A percentile compares a stretch with the other conserved stretches of the same genome.
These are phyloP conservation scores for Aspergillus asperescens DNA, from an alignment of 495 filamentous ascomycete genomes.

Conservation along the genomic window DNA sequence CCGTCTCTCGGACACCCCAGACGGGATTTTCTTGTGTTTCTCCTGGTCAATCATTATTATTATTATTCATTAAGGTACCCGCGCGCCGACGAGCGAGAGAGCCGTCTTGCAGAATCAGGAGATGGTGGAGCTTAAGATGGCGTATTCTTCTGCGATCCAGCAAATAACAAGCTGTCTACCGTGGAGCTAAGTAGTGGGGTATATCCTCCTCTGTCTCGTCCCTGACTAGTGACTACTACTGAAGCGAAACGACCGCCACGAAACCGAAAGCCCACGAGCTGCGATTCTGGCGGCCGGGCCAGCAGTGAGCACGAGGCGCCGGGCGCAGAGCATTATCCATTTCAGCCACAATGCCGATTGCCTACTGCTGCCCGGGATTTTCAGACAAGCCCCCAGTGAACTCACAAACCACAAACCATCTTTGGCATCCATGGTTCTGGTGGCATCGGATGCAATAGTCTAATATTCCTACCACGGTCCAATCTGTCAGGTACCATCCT, in stretches of 20 bases:
- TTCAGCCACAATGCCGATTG: not conserved
- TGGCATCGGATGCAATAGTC: not conserved
- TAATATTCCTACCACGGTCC: not conserved
- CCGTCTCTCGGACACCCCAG: no score
- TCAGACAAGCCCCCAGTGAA: not conserved
- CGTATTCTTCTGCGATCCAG: not conserved
- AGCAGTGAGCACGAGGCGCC: not conserved
- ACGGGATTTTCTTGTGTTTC: not conserved
- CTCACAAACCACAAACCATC: not conserved
- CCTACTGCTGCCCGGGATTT: not conserved
- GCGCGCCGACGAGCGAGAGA: not conserved
- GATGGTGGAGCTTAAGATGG: conserved; percentile 11
- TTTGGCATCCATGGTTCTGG: conserved; percentile 5
- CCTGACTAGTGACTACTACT: no score
- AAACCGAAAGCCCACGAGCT: not conserved
- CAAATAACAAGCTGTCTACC: conserved; percentile 3
- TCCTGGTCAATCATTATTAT: conserved; percentile 2
- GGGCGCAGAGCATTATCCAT: not conserved
- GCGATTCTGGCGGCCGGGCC: not conserved
- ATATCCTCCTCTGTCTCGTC: not conserved
- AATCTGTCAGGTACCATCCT: not conserved
- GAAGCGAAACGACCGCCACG: not conserved
- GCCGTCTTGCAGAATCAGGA: conserved; percentile 17
- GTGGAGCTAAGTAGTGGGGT: no score
- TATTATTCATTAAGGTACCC: conserved; percentile 15